Conservation (phyloP, 768 basidiomycete genomes). For the Phylloporus scabripes region DNA sequence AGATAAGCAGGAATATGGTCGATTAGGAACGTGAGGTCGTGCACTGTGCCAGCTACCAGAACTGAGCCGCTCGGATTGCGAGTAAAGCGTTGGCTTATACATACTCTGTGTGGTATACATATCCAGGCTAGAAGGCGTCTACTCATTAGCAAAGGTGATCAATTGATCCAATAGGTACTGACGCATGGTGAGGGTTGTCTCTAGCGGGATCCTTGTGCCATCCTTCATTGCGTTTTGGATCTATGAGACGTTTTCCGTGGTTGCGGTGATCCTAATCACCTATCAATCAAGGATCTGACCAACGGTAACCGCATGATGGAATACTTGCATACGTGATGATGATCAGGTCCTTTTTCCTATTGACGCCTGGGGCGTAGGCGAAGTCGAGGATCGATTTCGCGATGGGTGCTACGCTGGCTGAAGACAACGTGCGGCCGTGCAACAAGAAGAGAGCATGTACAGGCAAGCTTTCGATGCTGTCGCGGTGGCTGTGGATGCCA, state of each 20-base stretch:
- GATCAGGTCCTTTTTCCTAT: constrained; percentile 24
- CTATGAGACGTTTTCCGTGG: constrained; percentile 25
- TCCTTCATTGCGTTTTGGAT: constrained; percentile 19
- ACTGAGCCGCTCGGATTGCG: background rate
- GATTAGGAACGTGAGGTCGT: constrained; percentile 75
- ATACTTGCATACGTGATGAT: constrained; percentile 25
- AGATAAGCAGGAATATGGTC: constrained; percentile 73
- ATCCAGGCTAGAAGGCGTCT: constrained; percentile 16
- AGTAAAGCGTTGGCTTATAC: background rate
- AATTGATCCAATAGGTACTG: constrained; percentile 3
- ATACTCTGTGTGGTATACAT: constrained; percentile 32
- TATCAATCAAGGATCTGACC: background rate
- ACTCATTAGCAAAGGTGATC: constrained; percentile 5
- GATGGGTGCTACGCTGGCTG: constrained; percentile 8
- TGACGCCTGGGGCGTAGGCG: constrained; percentile 8
- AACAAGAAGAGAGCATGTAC: constrained; percentile 26
- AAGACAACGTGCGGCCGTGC: constrained; percentile 22
- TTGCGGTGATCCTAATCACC: constrained; percentile 28
- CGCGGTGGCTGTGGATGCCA: constrained; percentile 23
- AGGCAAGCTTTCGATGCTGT: constrained; percentile 11
- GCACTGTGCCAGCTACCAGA: constrained; percentile 49
- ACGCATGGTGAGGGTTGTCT: constrained; percentile 28
- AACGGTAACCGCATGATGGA: background rate
- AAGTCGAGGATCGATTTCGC: constrained; percentile 22
- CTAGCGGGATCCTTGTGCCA: constrained; percentile 22